Conservation (phyloP, 139 green algal genomes). For the Coccomyxa sp. region DNA sequence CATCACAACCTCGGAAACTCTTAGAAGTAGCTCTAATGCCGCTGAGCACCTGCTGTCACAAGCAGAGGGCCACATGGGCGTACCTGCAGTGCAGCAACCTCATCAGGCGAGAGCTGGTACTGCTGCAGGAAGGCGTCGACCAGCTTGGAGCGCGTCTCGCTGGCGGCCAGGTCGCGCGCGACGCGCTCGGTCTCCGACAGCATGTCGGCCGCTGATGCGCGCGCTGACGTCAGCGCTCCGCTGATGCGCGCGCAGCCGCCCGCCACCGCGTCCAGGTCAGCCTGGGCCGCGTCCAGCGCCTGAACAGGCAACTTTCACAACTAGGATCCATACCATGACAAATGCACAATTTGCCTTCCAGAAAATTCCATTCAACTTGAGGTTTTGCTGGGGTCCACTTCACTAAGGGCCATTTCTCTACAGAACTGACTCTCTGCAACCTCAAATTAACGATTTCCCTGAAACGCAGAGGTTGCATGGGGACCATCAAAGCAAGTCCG, state of each 20-base stretch:
- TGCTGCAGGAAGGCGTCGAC: conserved; percentile 82
- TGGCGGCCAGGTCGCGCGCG: conserved; percentile 44
- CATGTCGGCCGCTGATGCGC: conserved; percentile 42
- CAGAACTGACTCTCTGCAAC: too few relatives aligned
- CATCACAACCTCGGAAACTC: too few relatives aligned
- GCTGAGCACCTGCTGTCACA: too few relatives aligned
- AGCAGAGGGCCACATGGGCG: not conserved
- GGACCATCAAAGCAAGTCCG: too few relatives aligned
- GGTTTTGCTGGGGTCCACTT: too few relatives aligned
- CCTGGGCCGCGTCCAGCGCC: conserved; percentile 75
- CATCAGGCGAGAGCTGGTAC: conserved; percentile 86
- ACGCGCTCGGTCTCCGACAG: conserved; percentile 57
- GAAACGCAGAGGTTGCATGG: too few relatives aligned
- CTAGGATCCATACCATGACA: not conserved
- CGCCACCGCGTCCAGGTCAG: conserved; percentile 64
- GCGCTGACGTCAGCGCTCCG: too few relatives aligned
- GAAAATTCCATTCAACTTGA: too few relatives aligned
- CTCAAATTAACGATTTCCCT: too few relatives aligned
- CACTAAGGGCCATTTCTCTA: too few relatives aligned
- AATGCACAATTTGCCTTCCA: not conserved
- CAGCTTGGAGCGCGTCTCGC: conserved; percentile 50
- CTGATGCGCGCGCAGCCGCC: conserved; percentile 58
- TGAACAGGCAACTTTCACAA: conserved; percentile 28
- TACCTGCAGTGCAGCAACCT: conserved; percentile 52
- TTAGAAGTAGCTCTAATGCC: too few relatives aligned